Evolutionary conservation across 2,329 filamentous ascomycete genomes (phyloP), one percentile per base, ranked within the genome.

Genomic region (Drechslerella dactyloides): DNA sequence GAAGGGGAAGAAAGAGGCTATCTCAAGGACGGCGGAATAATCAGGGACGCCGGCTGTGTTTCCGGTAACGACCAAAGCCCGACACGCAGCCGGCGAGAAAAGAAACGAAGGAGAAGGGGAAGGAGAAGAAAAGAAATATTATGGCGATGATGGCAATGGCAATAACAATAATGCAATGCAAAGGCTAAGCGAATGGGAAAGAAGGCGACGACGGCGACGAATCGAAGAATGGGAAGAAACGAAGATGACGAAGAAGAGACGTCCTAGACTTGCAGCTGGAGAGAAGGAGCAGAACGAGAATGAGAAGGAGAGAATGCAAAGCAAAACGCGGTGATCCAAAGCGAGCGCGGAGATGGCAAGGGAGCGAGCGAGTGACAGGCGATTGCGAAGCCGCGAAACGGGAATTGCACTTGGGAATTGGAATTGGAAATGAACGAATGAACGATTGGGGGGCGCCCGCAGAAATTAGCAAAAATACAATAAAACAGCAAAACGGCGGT

Each of bases 251-350:
- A 37, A 37, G 33, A 37, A 37, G 11, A 42, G 37, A 42, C 37
- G 37, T 42, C 5, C 37, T 33, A 33, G 37, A 3, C n/a, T 15
- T 42, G 37, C 37, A 42, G n/a, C 2, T 42, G 37, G 15, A 42
- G 37, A 13, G 13, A 42, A 42, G 37, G 13, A 42, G 37, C 3
- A 42, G 37, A 33, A 33, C 27, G 27, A 33, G 27, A 33, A 33
- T 33, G 37, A 42, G 37, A 42, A 42, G 13, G 37, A 42, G 27
- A 52, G 48, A 52, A 52, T 24, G 21, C 11, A 52, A 52, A 52
- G 21, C 13, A 52, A 52, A 24, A n/a, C 13, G 15, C 21, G 48
- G 48, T n/a, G 33, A 37, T 13, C 11, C 3, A 33, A 33, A 33
- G 8, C 3, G 27, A 3, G 27, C 3, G 27, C 8, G 27, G 27